Conservation (phyloP, 225 moss, liverwort and hornwort species). For the Ulota crispa region DNA sequence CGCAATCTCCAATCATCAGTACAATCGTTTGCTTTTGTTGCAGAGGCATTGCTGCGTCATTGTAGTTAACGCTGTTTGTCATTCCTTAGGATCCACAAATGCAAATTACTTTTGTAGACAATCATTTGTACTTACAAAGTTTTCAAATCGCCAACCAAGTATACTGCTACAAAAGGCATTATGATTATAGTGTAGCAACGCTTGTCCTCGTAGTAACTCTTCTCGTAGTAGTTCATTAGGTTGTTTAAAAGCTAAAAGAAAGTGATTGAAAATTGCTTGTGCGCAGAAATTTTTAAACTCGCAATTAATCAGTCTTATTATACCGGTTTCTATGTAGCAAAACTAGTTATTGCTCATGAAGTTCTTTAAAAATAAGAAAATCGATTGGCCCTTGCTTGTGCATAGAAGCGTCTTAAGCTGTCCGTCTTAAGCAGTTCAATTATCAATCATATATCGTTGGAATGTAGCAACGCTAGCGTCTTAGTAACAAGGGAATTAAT, state of each 20-base stretch:
- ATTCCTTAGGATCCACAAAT: not conserved
- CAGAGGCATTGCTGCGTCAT: too few species aligned
- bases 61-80: not conserved
- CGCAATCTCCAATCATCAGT: not conserved
- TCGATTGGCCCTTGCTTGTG: not conserved
- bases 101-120: not conserved
- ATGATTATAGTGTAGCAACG: not conserved
- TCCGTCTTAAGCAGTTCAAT: not conserved
- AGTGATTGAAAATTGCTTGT: not conserved
- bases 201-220: not conserved
- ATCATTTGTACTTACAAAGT: not conserved
- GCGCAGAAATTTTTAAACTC: not conserved
- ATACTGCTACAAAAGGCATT: not conserved
- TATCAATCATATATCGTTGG: not conserved
- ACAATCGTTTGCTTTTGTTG: not conserved
- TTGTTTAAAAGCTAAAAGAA: not conserved
- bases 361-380: not conserved
- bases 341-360: not conserved
- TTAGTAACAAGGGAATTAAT: too few species aligned
- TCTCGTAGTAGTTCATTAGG: not conserved
- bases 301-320: not conserved
- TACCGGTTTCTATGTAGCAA: not conserved
- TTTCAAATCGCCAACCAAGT: not conserved
- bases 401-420: not conserved
- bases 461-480: not conserved